Evolutionary conservation across 352 stramenopile species (phyloP), one percentile per base, ranked within the genome.

Genomic region (Pythium phragmiticola): DNA sequence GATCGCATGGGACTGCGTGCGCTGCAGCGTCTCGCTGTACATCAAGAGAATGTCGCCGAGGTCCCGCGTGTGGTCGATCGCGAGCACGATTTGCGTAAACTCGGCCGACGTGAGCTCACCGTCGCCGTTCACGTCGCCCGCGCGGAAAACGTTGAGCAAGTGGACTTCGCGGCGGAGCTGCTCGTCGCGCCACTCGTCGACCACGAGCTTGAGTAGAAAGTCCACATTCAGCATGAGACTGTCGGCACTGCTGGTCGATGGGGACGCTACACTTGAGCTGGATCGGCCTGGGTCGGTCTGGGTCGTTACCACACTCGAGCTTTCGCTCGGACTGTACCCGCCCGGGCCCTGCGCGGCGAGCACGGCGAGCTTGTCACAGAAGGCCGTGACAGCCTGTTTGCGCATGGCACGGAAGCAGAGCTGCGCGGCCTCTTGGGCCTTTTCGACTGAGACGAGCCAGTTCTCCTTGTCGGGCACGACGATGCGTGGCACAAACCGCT

Each of bases 111-210:
- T 92, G 45, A 94, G 66, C 48, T 90, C 70, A 0, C 85, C 85
- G 61, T 94, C 85, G 34, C 83, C 85, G 59, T 94, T 90, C 43
- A 92, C 78, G 51, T 94, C 83, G 21, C 85, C 85, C 7, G 81
- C 83, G 26, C 80, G 85, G 71, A 94, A 94, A 0, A 80, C 78
- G 21, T 92, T 78, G 17, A 87, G 63, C 64, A 94, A 62, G 47
- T 90, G 73, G 2, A 51, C 72, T 63, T 94, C 83, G 4, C 85
- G 77, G 26, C 85, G 77, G n/a, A 71, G 47, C 59, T 94, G 82
- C 52, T 94, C 85, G 16, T 80, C 73, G 5, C 71, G 69, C 83
- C 85, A 94, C 60, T 94, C 85, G 4, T 76, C 57, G 21, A 87
- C 60, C 19, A 89, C 83, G 7, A 90, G 61, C 51, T 83, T 67